Evolutionary conservation across 768 basidiomycete genomes (phyloP).

Genomic region (Xerocomus potaroensis): DNA sequence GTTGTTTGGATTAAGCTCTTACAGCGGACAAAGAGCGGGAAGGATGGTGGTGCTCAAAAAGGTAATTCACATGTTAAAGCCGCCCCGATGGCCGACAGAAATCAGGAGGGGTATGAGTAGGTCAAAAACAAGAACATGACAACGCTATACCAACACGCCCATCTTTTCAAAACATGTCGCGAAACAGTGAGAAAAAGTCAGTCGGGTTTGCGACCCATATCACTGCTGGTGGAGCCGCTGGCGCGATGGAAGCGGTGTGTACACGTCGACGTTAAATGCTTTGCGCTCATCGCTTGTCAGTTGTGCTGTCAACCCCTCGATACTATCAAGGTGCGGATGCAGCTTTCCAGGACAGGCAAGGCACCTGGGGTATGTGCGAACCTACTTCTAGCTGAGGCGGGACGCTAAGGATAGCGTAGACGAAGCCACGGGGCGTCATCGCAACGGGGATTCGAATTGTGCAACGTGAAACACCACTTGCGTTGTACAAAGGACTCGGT

Average conservation of each 20-base stretch:
- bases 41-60: conserved; percentile 10
- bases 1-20: not conserved
- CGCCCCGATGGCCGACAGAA: conserved; percentile 7
- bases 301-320: conserved; percentile 89
- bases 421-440: conserved; percentile 87
- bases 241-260: conserved; percentile 86
- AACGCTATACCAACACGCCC: conserved; percentile 1
- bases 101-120: conserved; percentile 13
- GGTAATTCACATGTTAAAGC: conserved; percentile 32
- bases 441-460: conserved; percentile 89
- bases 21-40: conserved; percentile 24
- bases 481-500: conserved; percentile 96
- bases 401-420: conserved; percentile 42
- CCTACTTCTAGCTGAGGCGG: not conserved
- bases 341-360: conserved; percentile 79
- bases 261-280: not conserved
- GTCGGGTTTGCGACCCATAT: conserved; percentile 87
- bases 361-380: conserved; percentile 70
- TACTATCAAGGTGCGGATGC: conserved; percentile 99
- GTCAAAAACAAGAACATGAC: not conserved
- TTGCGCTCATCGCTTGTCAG: conserved; percentile 33
- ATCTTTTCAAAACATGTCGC: conserved; percentile 39
- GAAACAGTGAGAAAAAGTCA: conserved; percentile 62
- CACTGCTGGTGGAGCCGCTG: conserved; percentile 91
- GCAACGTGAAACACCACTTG: conserved; percentile 87